phyloP scores from a whole-genome alignment of 345 rosid species.

The Carallia brachiata region DNA sequence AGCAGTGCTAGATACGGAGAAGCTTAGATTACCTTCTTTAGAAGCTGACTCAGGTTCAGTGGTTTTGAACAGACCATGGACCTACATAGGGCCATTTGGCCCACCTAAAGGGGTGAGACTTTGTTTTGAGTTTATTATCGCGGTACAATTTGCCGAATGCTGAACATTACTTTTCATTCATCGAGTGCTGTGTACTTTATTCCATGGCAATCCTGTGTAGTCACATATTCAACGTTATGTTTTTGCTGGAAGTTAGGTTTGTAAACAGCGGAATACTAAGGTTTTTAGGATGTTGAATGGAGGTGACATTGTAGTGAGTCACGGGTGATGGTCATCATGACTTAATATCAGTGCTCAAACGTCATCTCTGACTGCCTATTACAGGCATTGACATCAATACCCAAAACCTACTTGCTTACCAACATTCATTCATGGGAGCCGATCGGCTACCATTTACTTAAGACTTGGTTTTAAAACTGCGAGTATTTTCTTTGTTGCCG shows the following conservation, averaged over 20 bases:
- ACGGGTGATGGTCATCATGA: not conserved
- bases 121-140: not conserved
- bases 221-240: not conserved
- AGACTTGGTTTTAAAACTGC: not conserved
- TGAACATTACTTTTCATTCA: not conserved
- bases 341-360: slow-evolving; percentile 1
- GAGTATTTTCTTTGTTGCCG: not conserved
- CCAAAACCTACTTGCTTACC: too few relatives aligned
- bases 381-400: too few relatives aligned
- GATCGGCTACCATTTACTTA: too few relatives aligned
- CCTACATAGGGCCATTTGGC: slow-evolving; percentile 45
- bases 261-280: not conserved
- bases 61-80: slow-evolving; percentile 56
- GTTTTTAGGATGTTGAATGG: not conserved
- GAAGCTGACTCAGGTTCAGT: slow-evolving; percentile 52
- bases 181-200: not conserved
- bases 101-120: slow-evolving; percentile 60
- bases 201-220: not conserved
- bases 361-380: not conserved
- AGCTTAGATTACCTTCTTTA: slow-evolving; percentile 73
- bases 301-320: slow-evolving; percentile 3
- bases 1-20: slow-evolving; percentile 62
- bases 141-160: not conserved
- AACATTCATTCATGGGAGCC: too few relatives aligned
- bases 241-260: not conserved